phyloP scores from a whole-genome alignment of 768 basidiomycete genomes.

The Russula abietina region DNA sequence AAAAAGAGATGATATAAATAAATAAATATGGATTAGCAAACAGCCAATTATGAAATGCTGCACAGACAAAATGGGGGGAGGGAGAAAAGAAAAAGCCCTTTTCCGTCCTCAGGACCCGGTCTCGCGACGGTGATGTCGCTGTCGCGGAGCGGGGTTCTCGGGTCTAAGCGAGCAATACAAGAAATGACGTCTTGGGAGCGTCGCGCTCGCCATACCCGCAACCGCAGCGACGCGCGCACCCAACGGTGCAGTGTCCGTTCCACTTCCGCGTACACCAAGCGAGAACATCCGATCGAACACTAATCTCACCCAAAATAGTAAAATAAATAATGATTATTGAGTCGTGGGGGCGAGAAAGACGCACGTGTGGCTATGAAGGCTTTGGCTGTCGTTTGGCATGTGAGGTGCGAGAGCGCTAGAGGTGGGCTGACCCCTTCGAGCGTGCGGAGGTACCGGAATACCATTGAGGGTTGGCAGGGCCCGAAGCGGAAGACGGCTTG shows the following conservation, averaged over 20 bases:
- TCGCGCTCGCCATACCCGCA: slow-evolving; percentile 45
- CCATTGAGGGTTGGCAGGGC: slow-evolving; percentile 86
- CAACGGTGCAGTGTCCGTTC: slow-evolving; percentile 56
- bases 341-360: slow-evolving; percentile 29
- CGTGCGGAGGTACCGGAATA: slow-evolving; percentile 84
- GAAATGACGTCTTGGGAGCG: slow-evolving; percentile 78
- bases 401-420: slow-evolving; percentile 75
- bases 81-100: neutral
- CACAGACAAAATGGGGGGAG: too few relatives aligned
- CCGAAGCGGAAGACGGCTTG: slow-evolving; percentile 83
- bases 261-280: slow-evolving; percentile 72
- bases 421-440: slow-evolving; percentile 90
- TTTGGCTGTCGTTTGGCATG: slow-evolving; percentile 85
- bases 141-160: slow-evolving; percentile 40
- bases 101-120: neutral
- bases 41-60: too few relatives aligned
- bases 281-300: slow-evolving; percentile 91
- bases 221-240: slow-evolving; percentile 60
- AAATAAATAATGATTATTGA: neutral
- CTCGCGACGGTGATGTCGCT: slow-evolving; percentile 15
- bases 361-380: slow-evolving; percentile 80
- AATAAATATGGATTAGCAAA: too few relatives aligned
- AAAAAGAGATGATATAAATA: too few relatives aligned
- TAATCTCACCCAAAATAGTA: slow-evolving; percentile 27
- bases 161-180: slow-evolving; percentile 72